Evolutionary conservation across 1,284 basidiomycete genomes (phyloP).

Genomic region (Athelia psychrophila): DNA sequence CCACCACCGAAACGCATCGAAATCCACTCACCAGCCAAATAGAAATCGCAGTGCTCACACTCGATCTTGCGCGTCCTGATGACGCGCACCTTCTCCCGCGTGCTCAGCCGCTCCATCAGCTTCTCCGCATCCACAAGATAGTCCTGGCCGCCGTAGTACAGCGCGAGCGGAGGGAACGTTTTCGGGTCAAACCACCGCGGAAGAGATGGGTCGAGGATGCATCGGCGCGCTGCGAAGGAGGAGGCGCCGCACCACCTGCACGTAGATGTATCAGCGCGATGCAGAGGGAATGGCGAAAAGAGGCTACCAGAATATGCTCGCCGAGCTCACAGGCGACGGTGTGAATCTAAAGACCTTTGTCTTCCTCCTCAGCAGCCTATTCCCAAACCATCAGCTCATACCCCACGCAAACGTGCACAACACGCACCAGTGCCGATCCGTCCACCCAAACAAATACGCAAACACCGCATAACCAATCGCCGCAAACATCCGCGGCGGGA

Average conservation of each 20-base stretch:
- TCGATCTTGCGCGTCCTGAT: slow-evolving; percentile 48
- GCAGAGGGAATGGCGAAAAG: background rate
- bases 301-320: slow-evolving; percentile 44
- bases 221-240: slow-evolving; percentile 55
- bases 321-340: slow-evolving; percentile 52
- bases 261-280: background rate
- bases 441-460: slow-evolving; percentile 60
- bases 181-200: slow-evolving; percentile 48
- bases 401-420: background rate
- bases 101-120: slow-evolving; percentile 40
- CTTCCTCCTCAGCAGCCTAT: slow-evolving; percentile 45
- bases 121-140: slow-evolving; percentile 46
- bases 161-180: slow-evolving; percentile 53
- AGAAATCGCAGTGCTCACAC: slow-evolving; percentile 40
- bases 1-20: background rate
- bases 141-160: slow-evolving; percentile 51
- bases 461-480: slow-evolving; percentile 55
- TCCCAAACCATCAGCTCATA: background rate
- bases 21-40: slow-evolving; percentile 9
- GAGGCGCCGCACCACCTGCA: slow-evolving; percentile 51
- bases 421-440: slow-evolving; percentile 55
- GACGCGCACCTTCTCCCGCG: slow-evolving; percentile 44
- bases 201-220: slow-evolving; percentile 46
- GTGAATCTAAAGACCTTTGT: slow-evolving; percentile 66
- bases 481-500: slow-evolving; percentile 43